These are phyloP conservation scores for Colletotrichum plurivorum DNA, from an alignment of 2,329 filamentous ascomycete genomes.

Conservation along the genomic window DNA sequence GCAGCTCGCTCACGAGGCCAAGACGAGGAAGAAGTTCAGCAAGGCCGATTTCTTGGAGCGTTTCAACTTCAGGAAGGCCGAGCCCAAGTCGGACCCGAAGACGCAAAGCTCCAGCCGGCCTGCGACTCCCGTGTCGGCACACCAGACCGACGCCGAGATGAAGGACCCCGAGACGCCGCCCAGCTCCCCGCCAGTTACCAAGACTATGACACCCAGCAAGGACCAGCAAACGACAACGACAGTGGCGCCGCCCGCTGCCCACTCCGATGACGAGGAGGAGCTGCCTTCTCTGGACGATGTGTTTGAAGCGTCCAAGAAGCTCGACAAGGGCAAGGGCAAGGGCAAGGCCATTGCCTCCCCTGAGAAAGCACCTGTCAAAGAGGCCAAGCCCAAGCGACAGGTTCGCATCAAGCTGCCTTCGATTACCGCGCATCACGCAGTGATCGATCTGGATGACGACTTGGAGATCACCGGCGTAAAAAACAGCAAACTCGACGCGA, in stretches of 20 bases:
- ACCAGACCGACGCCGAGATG: constrained; percentile 66
- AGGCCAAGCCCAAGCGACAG: constrained; percentile 58
- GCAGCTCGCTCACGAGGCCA: constrained; percentile 91
- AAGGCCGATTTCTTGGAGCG: constrained; percentile 86
- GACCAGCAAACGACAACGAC: constrained; percentile 25
- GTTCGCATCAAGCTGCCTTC: constrained; percentile 65
- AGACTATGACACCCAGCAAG: constrained; percentile 46
- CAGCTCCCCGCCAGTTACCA: constrained; percentile 72
- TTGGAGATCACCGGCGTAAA: constrained; percentile 72
- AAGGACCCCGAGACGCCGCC: constrained; percentile 75
- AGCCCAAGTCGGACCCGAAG: constrained; percentile 49
- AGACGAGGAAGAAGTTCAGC: constrained; percentile 91
- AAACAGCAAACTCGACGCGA: constrained; percentile 68
- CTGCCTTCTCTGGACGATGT: constrained; percentile 56
- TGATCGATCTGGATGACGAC: constrained; percentile 69
- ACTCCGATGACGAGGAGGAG: constrained; percentile 48
- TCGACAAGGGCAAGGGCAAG: constrained; percentile 74
- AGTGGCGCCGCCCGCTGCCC: constrained; percentile 25
- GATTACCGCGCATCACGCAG: constrained; percentile 54
- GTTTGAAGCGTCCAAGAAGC: constrained; percentile 47
- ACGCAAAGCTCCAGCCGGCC: constrained; percentile 70
- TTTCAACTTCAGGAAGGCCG: constrained; percentile 78
- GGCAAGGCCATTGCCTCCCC: constrained; percentile 49
- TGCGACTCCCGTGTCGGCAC: constrained; percentile 59
- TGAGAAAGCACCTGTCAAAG: constrained; percentile 41